Percentiles rank a stretch among this genome's conserved stretches.
Evolutionary conservation across 2,329 filamentous ascomycete genomes (phyloP).

Genomic region (Penicillium hesseltinei): DNA sequence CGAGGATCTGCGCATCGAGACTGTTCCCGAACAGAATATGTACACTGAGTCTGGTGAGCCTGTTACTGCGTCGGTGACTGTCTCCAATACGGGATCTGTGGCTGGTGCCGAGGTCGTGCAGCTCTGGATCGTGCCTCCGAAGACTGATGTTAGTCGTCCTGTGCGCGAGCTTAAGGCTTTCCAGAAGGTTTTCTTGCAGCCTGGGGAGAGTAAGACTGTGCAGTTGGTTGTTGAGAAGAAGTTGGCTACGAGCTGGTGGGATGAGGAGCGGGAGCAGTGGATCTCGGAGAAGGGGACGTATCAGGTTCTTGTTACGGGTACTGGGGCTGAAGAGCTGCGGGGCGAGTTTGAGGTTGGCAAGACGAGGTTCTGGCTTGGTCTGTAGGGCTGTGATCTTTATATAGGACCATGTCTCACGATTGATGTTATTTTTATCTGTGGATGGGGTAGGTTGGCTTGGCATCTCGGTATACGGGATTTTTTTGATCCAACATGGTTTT

Average conservation of each 20-base stretch:
- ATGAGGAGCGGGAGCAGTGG: conserved; percentile 66
- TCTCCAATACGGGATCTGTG: conserved; percentile 55
- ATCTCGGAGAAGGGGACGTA: conserved; percentile 65
- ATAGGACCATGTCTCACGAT: conserved; percentile 2
- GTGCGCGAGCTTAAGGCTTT: conserved; percentile 66
- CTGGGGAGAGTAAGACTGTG: conserved; percentile 59
- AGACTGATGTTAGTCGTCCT: conserved; percentile 54
- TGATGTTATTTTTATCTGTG: conserved; percentile 5
- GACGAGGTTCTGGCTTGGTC: conserved; percentile 66
- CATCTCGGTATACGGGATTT: not conserved
- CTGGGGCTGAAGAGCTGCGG: conserved; percentile 51
- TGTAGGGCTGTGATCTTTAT: conserved; percentile 40
- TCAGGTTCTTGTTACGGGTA: conserved; percentile 61
- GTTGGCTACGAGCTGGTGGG: conserved; percentile 68
- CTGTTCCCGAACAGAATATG: conserved; percentile 25
- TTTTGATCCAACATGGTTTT: not conserved
- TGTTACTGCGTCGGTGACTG: conserved; percentile 45
- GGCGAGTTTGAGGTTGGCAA: conserved; percentile 57
- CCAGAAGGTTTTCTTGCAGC: conserved; percentile 60
- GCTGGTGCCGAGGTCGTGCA: conserved; percentile 57
- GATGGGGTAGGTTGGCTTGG: not conserved
- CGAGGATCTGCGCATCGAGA: conserved; percentile 40
- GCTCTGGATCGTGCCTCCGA: conserved; percentile 50
- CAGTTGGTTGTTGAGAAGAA: conserved; percentile 60
- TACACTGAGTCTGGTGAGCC: conserved; percentile 47